These are phyloP conservation scores for Jacaranda mimosifolia DNA, from an alignment of 257 asterid genomes.

Conservation along the genomic window DNA sequence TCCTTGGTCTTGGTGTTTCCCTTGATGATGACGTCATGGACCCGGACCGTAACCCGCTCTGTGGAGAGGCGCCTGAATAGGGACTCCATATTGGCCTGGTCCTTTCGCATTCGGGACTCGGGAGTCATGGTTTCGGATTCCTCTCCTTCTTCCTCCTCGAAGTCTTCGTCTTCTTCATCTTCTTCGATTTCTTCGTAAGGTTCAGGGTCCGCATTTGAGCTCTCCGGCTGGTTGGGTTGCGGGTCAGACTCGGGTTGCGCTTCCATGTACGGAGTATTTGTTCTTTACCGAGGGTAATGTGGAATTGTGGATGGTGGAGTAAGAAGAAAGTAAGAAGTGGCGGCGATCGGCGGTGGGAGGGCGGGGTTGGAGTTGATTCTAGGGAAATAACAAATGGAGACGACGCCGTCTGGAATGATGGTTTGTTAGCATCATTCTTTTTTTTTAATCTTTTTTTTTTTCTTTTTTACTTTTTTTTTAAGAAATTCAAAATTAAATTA, in stretches of 20 bases:
- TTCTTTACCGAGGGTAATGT: neutral
- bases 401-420: slow-evolving; percentile 24
- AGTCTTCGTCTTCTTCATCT: slow-evolving; percentile 54
- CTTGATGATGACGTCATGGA: slow-evolving; percentile 85
- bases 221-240: slow-evolving; percentile 19
- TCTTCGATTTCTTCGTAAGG: slow-evolving; percentile 47
- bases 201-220: slow-evolving; percentile 35
- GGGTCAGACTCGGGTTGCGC: slow-evolving; percentile 38
- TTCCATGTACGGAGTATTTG: slow-evolving; percentile 33
- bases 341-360: slow-evolving; percentile 38
- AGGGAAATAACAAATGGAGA: slow-evolving; percentile 28
- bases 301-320: neutral
- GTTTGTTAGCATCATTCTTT: neutral
- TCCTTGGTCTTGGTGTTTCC: slow-evolving; percentile 88
- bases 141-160: slow-evolving; percentile 49
- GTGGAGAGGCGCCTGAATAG: slow-evolving; percentile 65
- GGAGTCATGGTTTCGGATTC: slow-evolving; percentile 40
- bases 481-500: no score
- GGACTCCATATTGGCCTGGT: slow-evolving; percentile 60
- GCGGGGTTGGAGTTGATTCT: slow-evolving; percentile 28
- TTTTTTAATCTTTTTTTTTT: neutral
- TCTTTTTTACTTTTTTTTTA: no score
- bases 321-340: neutral
- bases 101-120: slow-evolving; percentile 55
- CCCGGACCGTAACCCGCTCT: slow-evolving; percentile 77